phyloP scores from a whole-genome alignment of 208 protist species.

The Phytomonas sp. region DNA sequence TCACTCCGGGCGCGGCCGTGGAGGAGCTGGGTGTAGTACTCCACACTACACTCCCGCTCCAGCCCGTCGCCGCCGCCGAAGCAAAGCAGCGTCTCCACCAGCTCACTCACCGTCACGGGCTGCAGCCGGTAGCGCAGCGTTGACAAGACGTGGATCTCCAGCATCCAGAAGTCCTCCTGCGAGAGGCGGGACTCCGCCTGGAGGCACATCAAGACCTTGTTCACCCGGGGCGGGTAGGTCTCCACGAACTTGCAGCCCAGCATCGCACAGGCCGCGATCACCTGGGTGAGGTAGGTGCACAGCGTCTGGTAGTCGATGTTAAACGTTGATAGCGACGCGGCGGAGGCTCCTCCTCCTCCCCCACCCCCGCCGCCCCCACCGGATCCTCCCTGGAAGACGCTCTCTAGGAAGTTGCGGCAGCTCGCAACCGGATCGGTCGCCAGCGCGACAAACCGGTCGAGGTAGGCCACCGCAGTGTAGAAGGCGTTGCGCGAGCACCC shows the following conservation, averaged over 20 bases:
- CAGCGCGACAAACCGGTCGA: conserved; percentile 56
- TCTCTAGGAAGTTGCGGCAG: conserved; percentile 2
- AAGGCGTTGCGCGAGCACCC: conserved; percentile 47
- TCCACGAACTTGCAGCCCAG: conserved; percentile 70
- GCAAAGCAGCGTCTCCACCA: conserved; percentile 43
- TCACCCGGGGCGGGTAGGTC: conserved; percentile 53
- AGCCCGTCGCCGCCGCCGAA: conserved; percentile 17
- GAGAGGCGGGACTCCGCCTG: conserved; percentile 26
- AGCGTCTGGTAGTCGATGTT: conserved; percentile 21
- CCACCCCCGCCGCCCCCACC: not conserved
- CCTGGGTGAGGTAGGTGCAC: conserved; percentile 56
- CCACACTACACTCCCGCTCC: conserved; percentile 1
- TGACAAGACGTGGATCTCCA: conserved; percentile 37
- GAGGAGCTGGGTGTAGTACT: not conserved
- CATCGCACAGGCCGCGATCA: conserved; percentile 68
- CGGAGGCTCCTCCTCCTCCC: conserved; percentile 2
- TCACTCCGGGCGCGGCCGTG: not conserved
- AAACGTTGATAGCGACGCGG: conserved; percentile 6
- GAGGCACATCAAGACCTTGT: conserved; percentile 43
- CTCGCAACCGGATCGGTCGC: conserved; percentile 18
- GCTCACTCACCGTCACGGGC: conserved; percentile 32
- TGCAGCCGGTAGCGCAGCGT: conserved; percentile 29
- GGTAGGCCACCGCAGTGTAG: conserved; percentile 48
- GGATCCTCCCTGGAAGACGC: not conserved
- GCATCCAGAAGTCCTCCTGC: conserved; percentile 35